phyloP scores from a whole-genome alignment of 306 rosid species.

The Quercus suber region DNA sequence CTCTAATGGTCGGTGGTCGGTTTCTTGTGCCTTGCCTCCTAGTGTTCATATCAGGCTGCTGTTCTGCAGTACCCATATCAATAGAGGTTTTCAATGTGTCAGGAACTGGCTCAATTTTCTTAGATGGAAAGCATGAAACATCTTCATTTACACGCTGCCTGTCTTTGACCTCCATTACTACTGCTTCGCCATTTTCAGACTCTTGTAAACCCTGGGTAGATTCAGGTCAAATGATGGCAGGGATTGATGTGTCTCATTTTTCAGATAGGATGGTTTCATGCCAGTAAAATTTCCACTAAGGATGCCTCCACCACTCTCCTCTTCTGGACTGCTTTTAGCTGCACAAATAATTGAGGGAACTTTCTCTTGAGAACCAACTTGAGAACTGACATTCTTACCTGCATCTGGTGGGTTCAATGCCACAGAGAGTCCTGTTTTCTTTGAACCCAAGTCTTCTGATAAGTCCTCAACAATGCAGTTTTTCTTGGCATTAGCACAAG shows the following conservation, averaged over 20 bases:
- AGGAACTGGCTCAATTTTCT: slow-evolving; percentile 13
- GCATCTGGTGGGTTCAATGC: slow-evolving; percentile 31
- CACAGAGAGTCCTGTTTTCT: slow-evolving; percentile 23
- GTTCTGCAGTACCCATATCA: slow-evolving; percentile 12
- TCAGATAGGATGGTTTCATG: slow-evolving; percentile 17
- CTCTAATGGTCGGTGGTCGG: slow-evolving; percentile 69
- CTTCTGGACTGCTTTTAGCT: slow-evolving; percentile 27
- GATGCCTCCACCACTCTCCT: slow-evolving; percentile 22
- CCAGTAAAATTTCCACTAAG: slow-evolving; percentile 15
- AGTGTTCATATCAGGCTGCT: slow-evolving; percentile 26
- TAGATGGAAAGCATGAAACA: slow-evolving; percentile 15
- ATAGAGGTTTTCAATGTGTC: slow-evolving; percentile 21
- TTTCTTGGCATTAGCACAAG: slow-evolving; percentile 53
- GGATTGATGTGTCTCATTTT: slow-evolving; percentile 37
- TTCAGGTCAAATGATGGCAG: slow-evolving; percentile 22
- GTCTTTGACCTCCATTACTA: slow-evolving; percentile 22
- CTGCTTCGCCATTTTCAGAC: slow-evolving; percentile 21
- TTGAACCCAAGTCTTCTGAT: slow-evolving; percentile 31
- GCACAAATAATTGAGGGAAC: slow-evolving; percentile 26
- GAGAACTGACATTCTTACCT: slow-evolving; percentile 27
- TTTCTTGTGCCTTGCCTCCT: slow-evolving; percentile 80
- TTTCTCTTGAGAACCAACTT: slow-evolving; percentile 25
- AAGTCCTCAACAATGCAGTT: slow-evolving; percentile 31
- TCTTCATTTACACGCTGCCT: slow-evolving; percentile 15
- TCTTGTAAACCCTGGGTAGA: slow-evolving; percentile 27